A percentile compares a stretch with the other conserved stretches of the same genome.
phyloP scores from a whole-genome alignment of 2,329 filamentous ascomycete species.

The Arachnomyces sp. region DNA sequence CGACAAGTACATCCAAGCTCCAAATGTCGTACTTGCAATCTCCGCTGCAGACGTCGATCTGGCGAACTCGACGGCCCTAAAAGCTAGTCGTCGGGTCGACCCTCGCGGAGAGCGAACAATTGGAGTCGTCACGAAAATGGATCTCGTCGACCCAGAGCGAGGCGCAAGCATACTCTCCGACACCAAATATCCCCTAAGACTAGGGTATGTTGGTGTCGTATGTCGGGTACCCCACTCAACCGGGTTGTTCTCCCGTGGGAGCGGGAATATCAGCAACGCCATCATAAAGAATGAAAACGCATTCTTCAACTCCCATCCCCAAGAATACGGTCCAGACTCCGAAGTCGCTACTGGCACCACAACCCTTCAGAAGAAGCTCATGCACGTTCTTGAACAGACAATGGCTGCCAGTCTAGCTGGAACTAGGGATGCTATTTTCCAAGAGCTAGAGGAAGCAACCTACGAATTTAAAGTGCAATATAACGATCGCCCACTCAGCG shows the following conservation, averaged over 20 bases:
- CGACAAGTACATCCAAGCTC: slow-evolving; percentile 94
- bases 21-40: slow-evolving; percentile 94
- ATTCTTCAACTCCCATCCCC: slow-evolving; percentile 75
- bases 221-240: slow-evolving; percentile 62
- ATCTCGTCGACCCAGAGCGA: slow-evolving; percentile 76
- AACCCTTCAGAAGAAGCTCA: slow-evolving; percentile 86
- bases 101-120: slow-evolving; percentile 93
- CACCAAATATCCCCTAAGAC: slow-evolving; percentile 84
- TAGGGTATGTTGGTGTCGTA: slow-evolving; percentile 94
- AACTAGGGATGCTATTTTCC: slow-evolving; percentile 84
- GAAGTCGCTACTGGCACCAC: slow-evolving; percentile 73
- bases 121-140: slow-evolving; percentile 99
- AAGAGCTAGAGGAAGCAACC: slow-evolving; percentile 90
- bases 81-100: slow-evolving; percentile 84
- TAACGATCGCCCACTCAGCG: slow-evolving; percentile 88
- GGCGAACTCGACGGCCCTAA: slow-evolving; percentile 86
- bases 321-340: slow-evolving; percentile 66
- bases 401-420: slow-evolving; percentile 89
- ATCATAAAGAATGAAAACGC: slow-evolving; percentile 83
- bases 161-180: slow-evolving; percentile 74
- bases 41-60: slow-evolving; percentile 96
- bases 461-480: slow-evolving; percentile 99
- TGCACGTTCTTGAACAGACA: slow-evolving; percentile 92
- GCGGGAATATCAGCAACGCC: slow-evolving; percentile 66
- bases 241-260: slow-evolving; percentile 75